Conservation (phyloP, 805 yeast genomes). For the Zygoascus bituminiphila region DNA sequence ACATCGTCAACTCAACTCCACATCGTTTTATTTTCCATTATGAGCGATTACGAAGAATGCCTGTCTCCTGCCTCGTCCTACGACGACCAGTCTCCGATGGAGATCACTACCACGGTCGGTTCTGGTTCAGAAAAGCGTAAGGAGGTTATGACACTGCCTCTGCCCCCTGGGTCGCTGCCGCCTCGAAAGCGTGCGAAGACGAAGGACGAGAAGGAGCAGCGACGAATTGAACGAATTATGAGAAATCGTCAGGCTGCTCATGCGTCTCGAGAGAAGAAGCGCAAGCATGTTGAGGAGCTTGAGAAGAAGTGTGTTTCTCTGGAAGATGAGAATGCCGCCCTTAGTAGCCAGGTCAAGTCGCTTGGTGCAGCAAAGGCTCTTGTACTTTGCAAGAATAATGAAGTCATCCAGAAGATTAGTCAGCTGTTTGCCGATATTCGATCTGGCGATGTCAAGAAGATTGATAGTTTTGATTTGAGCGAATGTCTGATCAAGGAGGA, state of each 20-base stretch:
- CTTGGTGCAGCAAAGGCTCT: not conserved
- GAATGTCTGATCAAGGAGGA: conserved; percentile 5
- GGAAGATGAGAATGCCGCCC: conserved; percentile 19
- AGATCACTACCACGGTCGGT: conserved; percentile 1
- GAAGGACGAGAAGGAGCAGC: conserved; percentile 92
- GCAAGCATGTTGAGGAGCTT: conserved; percentile 80
- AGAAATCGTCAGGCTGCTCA: conserved; percentile 97
- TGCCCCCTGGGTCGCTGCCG: conserved; percentile 50
- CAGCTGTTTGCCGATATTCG: not conserved
- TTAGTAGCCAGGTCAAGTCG: not conserved
- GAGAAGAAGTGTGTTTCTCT: conserved; percentile 43
- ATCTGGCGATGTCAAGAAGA: not conserved
- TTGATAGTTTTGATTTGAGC: conserved; percentile 1
- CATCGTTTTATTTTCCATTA: too few species aligned
- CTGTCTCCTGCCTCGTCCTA: not conserved
- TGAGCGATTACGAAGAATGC: not conserved
- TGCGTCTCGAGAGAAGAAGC: conserved; percentile 92
- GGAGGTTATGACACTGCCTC: conserved; percentile 27
- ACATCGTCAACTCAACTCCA: too few species aligned
- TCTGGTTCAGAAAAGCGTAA: conserved; percentile 20
- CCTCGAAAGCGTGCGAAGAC: conserved; percentile 97
- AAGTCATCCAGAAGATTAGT: not conserved
- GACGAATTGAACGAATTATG: conserved; percentile 84
- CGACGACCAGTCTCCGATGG: not conserved
- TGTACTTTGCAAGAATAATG: not conserved